Evolutionary conservation across 805 yeast genomes (phyloP).

Genomic region (Spathaspora arborariae): DNA sequence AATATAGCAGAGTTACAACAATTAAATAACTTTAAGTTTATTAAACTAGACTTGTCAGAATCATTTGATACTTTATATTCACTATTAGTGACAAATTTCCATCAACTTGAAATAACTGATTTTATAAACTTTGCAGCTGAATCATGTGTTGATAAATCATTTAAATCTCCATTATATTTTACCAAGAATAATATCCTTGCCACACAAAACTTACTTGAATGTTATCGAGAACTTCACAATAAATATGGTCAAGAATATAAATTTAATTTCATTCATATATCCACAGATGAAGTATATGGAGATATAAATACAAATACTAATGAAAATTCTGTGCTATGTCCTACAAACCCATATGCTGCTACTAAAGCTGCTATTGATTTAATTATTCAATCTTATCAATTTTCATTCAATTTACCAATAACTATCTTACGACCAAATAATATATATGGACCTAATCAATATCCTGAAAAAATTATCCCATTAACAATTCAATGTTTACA

Average conservation of each 20-base stretch:
- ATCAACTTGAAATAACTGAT: conserved; percentile 12
- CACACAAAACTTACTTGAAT: conserved; percentile 46
- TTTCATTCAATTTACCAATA: conserved; percentile 40
- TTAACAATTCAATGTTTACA: conserved; percentile 17
- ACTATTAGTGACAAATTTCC: conserved; percentile 12
- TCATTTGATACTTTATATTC: conserved; percentile 17
- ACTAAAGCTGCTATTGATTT: conserved; percentile 53
- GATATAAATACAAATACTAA: conserved; percentile 25
- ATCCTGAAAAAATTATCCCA: conserved; percentile 51
- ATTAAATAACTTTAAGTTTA: conserved; percentile 19
- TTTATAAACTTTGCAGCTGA: conserved; percentile 56
- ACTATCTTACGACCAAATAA: conserved; percentile 46
- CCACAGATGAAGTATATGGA: conserved; percentile 62
- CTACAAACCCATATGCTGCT: conserved; percentile 57
- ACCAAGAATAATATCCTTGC: conserved; percentile 44
- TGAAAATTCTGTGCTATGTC: conserved; percentile 38
- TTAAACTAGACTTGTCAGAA: conserved; percentile 34
- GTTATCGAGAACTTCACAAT: conserved; percentile 17
- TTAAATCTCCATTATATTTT: conserved; percentile 40
- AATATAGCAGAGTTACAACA: conserved; percentile 10
- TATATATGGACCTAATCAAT: conserved; percentile 51
- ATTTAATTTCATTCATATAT: conserved; percentile 39
- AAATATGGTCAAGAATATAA: conserved; percentile 4
- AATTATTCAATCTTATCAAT: conserved; percentile 41
- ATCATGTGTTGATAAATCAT: conserved; percentile 51